Evolutionary conservation across 257 asterid genomes (phyloP).

Genomic region (Lithospermum erythrorhizon): DNA sequence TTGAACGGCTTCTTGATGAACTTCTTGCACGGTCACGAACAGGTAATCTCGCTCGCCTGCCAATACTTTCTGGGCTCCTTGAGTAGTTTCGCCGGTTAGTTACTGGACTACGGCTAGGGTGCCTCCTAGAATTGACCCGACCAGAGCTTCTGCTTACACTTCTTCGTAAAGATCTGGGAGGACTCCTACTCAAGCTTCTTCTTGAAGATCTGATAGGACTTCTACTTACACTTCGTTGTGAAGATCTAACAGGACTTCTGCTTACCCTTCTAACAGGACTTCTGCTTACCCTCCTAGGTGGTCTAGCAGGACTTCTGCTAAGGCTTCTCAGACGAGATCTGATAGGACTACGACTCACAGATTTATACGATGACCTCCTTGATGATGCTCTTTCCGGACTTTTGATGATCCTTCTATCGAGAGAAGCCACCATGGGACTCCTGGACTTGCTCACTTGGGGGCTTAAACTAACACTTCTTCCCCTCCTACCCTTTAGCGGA

Average conservation of each 20-base stretch:
- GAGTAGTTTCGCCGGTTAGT: constrained; percentile 50
- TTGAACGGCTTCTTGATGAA: constrained; percentile 81
- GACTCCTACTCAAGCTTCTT: constrained; percentile 41
- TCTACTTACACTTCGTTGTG: constrained; percentile 9
- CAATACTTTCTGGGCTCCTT: constrained; percentile 51
- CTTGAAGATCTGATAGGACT: constrained; percentile 49
- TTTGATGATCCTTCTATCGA: constrained; percentile 23
- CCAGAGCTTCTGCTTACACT: constrained; percentile 86
- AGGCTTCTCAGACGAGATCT: constrained; percentile 10
- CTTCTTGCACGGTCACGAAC: constrained; percentile 56
- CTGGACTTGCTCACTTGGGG: constrained; percentile 28
- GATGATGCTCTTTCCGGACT: constrained; percentile 42
- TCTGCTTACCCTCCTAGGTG: constrained; percentile 38
- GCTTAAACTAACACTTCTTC: constrained; percentile 41
- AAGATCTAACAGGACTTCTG: constrained; percentile 19
- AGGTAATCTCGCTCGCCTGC: constrained; percentile 70
- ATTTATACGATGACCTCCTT: constrained; percentile 41
- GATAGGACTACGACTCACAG: constrained; percentile 33
- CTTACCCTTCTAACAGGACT: constrained; percentile 45
- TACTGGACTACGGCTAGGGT: constrained; percentile 58
- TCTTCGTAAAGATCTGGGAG: constrained; percentile 22
- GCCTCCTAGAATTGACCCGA: constrained; percentile 47
- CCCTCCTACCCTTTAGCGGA: constrained; percentile 39
- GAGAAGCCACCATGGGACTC: constrained; percentile 12
- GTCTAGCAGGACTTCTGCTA: constrained; percentile 38